Evolutionary conservation across 148 eudicot species (phyloP).

Genomic region (Pouteria glomerata): DNA sequence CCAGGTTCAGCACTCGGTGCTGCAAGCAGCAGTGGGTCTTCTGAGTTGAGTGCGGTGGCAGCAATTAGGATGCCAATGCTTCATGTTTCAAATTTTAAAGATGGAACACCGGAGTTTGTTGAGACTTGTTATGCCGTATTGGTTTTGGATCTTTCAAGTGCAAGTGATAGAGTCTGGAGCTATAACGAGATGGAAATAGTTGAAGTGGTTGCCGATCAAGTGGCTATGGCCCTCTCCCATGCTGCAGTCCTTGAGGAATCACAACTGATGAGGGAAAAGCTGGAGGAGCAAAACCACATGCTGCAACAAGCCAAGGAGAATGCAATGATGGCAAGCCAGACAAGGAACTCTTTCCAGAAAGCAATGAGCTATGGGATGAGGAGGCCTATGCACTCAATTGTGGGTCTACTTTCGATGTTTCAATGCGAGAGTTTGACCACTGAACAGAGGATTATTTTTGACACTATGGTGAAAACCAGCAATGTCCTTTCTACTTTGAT

Average conservation of each 20-base stretch:
- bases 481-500: conserved; percentile 54
- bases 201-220: conserved; percentile 66
- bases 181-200: conserved; percentile 58
- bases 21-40: conserved; percentile 46
- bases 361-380: conserved; percentile 72
- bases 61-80: too few species aligned
- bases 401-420: conserved; percentile 61
- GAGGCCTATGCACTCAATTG: conserved; percentile 69
- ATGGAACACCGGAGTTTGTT: conserved; percentile 14
- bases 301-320: conserved; percentile 52
- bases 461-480: conserved; percentile 59
- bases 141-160: conserved; percentile 58
- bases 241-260: conserved; percentile 78
- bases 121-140: conserved; percentile 63
- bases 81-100: too few species aligned
- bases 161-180: conserved; percentile 41
- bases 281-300: conserved; percentile 55
- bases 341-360: conserved; percentile 60
- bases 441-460: conserved; percentile 46
- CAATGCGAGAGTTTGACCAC: conserved; percentile 38
- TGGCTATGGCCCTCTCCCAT: conserved; percentile 83
- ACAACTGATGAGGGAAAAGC: conserved; percentile 49
- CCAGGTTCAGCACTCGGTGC: conserved; percentile 47
- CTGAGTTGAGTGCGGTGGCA: conserved; percentile 29
- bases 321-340: conserved; percentile 71